Conservation (phyloP, 148 eudicot species). For the Cornus florida region DNA sequence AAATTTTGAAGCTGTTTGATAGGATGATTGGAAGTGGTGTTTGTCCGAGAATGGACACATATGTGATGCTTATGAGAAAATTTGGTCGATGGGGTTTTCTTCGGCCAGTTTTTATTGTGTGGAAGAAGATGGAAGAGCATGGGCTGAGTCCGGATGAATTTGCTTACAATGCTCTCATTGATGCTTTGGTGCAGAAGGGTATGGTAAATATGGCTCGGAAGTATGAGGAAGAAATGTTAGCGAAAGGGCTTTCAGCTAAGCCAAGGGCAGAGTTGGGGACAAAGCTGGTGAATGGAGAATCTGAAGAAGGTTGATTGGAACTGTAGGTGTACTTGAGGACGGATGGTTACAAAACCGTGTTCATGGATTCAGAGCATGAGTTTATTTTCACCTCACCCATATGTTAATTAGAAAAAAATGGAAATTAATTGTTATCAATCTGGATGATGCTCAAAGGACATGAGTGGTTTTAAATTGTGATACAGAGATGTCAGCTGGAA, state of each 20-base stretch:
- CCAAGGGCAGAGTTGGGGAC: constrained; percentile 66
- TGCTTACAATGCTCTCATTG: constrained; percentile 91
- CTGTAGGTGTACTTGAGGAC: neutral
- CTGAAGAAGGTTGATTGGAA: constrained; percentile 14
- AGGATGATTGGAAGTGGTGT: constrained; percentile 73
- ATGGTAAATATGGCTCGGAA: constrained; percentile 82
- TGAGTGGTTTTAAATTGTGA: neutral
- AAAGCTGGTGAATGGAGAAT: constrained; percentile 26
- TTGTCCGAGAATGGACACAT: constrained; percentile 73
- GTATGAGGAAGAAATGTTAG: constrained; percentile 84
- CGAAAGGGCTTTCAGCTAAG: constrained; percentile 86
- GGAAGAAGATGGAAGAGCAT: constrained; percentile 85
- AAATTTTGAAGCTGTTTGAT: constrained; percentile 72
- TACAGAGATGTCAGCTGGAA: neutral
- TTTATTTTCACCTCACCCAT: neutral
- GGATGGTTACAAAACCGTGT: neutral
- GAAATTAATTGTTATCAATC: neutral
- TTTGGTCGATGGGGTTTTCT: constrained; percentile 97
- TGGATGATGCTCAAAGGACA: neutral
- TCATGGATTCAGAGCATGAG: constrained; percentile 1
- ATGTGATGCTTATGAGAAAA: constrained; percentile 91
- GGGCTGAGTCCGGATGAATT: constrained; percentile 83
- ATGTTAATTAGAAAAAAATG: neutral
- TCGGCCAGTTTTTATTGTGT: constrained; percentile 67
- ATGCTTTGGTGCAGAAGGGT: constrained; percentile 87